Conservation (phyloP, 2,329 filamentous ascomycete species). For the Colletotrichum liriopes region DNA sequence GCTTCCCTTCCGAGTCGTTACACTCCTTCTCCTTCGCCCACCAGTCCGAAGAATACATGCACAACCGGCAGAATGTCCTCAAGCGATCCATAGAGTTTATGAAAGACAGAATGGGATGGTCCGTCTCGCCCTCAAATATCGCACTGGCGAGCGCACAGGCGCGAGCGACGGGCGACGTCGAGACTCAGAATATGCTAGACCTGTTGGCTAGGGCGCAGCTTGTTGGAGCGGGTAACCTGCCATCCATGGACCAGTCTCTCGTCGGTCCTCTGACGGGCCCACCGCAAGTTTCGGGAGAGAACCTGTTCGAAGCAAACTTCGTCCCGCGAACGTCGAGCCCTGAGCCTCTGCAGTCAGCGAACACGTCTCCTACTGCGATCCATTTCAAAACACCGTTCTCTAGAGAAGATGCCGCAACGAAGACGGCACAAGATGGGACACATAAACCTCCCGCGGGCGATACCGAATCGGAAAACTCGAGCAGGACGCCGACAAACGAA, state of each 20-base stretch:
- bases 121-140: constrained; percentile 75
- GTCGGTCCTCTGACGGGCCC: constrained; percentile 83
- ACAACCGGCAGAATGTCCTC: constrained; percentile 92
- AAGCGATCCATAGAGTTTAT: constrained; percentile 97
- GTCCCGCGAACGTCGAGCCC: constrained; percentile 68
- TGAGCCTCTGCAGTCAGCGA: constrained; percentile 59
- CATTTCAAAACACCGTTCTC: constrained; percentile 29
- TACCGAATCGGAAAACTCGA: constrained; percentile 64
- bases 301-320: constrained; percentile 90
- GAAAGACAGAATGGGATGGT: constrained; percentile 91
- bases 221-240: constrained; percentile 77
- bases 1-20: constrained; percentile 95
- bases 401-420: constrained; percentile 29
- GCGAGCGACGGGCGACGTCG: constrained; percentile 84
- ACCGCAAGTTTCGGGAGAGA: constrained; percentile 79
- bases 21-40: constrained; percentile 99
- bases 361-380: constrained; percentile 52
- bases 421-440: constrained; percentile 36
- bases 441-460: constrained; percentile 44
- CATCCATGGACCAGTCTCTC: constrained; percentile 61
- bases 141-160: constrained; percentile 88
- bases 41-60: constrained; percentile 91
- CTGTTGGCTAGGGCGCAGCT: constrained; percentile 86
- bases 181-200: constrained; percentile 93
- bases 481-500: constrained; percentile 70